phyloP scores from a whole-genome alignment of 1,284 basidiomycete species.

The Austropuccinia psidii region DNA sequence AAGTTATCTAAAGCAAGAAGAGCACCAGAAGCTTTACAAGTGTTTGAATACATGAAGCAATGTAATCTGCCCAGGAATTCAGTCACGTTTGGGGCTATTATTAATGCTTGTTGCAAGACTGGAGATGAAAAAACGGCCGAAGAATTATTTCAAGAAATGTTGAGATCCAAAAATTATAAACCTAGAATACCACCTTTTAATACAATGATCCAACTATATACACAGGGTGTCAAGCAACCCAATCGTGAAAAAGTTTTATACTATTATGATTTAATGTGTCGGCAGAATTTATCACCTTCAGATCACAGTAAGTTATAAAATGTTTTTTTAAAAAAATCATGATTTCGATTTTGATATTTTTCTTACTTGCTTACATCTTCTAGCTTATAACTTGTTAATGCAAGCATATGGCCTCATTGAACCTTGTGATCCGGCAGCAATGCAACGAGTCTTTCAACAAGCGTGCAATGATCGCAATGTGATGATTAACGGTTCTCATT shows the following conservation, averaged over 20 bases:
- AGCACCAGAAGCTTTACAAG: constrained; percentile 72
- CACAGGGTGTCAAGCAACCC: constrained; percentile 64
- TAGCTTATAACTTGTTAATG: constrained; percentile 60
- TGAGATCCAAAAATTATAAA: constrained; percentile 62
- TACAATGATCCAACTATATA: constrained; percentile 98
- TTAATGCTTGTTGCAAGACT: constrained; percentile 81
- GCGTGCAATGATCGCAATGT: constrained; percentile 56
- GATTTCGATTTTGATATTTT: not conserved
- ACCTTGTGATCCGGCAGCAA: constrained; percentile 65
- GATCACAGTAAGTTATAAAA: constrained; percentile 76
- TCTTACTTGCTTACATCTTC: not conserved
- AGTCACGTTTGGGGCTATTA: constrained; percentile 91
- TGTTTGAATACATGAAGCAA: constrained; percentile 70
- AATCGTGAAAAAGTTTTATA: constrained; percentile 67
- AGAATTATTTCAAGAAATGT: constrained; percentile 68
- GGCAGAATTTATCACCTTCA: constrained; percentile 62
- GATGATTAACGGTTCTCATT: constrained; percentile 72
- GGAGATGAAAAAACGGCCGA: constrained; percentile 80
- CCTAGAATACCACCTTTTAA: constrained; percentile 89
- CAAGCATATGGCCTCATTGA: constrained; percentile 83
- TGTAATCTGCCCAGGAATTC: constrained; percentile 61
- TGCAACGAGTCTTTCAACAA: constrained; percentile 65
- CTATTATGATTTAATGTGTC: constrained; percentile 66
- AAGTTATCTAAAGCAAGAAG: constrained; percentile 87
- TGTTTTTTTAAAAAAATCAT: not conserved